Percentiles rank a stretch among this genome's conserved stretches.
Conservation (phyloP, 2,329 filamentous ascomycete genomes). For the Blastomyces gilchristii region DNA sequence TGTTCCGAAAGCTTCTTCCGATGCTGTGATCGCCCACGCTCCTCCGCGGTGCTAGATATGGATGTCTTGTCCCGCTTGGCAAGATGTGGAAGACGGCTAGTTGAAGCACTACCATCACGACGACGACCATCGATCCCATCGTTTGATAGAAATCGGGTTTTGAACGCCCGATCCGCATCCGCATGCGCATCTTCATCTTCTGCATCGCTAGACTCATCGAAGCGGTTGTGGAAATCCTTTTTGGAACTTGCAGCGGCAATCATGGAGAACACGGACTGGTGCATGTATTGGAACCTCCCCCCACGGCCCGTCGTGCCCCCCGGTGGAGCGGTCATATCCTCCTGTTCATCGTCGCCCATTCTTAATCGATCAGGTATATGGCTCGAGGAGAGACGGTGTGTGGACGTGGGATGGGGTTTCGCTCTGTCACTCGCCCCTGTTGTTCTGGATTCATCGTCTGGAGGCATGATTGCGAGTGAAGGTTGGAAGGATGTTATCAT, state of each 20-base stretch:
- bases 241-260: slow-evolving; percentile 79
- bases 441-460: background rate
- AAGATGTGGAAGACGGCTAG: background rate
- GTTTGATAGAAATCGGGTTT: slow-evolving; percentile 9
- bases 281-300: slow-evolving; percentile 56
- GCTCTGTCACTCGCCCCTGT: background rate
- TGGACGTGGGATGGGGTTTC: background rate
- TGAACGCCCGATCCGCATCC: slow-evolving; percentile 16
- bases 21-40: slow-evolving; percentile 27
- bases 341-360: slow-evolving; percentile 47
- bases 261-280: slow-evolving; percentile 88
- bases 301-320: slow-evolving; percentile 25
- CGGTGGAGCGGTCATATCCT: slow-evolving; percentile 51
- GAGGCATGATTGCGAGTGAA: slow-evolving; percentile 2
- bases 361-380: slow-evolving; percentile 49
- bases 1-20: slow-evolving; percentile 54
- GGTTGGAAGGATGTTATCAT: background rate
- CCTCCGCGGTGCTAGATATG: slow-evolving; percentile 2
- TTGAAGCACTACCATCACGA: background rate
- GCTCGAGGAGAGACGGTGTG: slow-evolving; percentile 29
- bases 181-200: slow-evolving; percentile 42
- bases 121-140: background rate
- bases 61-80: background rate
- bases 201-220: slow-evolving; percentile 76
- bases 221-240: slow-evolving; percentile 70